These are phyloP conservation scores for Exophiala alcalophila DNA, from an alignment of 2,329 filamentous ascomycete genomes.

Conservation along the genomic window DNA sequence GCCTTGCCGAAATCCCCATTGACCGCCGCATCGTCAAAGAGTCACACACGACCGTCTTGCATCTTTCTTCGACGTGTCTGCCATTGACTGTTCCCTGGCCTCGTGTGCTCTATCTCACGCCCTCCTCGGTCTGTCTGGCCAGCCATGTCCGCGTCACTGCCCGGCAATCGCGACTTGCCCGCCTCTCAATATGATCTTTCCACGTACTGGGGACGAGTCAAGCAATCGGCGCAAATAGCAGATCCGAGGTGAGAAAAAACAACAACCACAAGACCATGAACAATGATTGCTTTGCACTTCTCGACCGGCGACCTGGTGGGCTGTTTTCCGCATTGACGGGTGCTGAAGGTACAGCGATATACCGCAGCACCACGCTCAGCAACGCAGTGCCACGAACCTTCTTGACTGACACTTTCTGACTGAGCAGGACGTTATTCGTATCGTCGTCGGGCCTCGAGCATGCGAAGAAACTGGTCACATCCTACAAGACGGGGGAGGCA, in stretches of 20 bases:
- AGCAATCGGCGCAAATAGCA: constrained; percentile 82
- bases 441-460: constrained; percentile 74
- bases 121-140: neutral
- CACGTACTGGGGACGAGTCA: constrained; percentile 93
- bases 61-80: no score
- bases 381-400: constrained; percentile 3
- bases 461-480: constrained; percentile 75
- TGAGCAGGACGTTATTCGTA: constrained; percentile 77
- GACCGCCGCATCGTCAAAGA: no score
- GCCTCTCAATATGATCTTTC: constrained; percentile 86
- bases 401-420: constrained; percentile 4
- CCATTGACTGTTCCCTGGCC: no score
- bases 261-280: constrained; percentile 2
- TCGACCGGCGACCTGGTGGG: constrained; percentile 2
- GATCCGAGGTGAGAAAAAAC: constrained; percentile 75
- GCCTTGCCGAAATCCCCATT: no score
- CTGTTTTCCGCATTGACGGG: constrained; percentile 1
- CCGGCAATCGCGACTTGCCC: constrained; percentile 74
- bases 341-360: constrained; percentile 23
- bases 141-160: constrained; percentile 60
- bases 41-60: no score
- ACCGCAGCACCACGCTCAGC: constrained; percentile 10
- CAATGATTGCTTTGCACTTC: neutral
- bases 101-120: no score
- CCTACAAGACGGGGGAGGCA: constrained; percentile 82